phyloP scores from a whole-genome alignment of 495 filamentous ascomycete genomes.

The Staphylotrichum longicolle region DNA sequence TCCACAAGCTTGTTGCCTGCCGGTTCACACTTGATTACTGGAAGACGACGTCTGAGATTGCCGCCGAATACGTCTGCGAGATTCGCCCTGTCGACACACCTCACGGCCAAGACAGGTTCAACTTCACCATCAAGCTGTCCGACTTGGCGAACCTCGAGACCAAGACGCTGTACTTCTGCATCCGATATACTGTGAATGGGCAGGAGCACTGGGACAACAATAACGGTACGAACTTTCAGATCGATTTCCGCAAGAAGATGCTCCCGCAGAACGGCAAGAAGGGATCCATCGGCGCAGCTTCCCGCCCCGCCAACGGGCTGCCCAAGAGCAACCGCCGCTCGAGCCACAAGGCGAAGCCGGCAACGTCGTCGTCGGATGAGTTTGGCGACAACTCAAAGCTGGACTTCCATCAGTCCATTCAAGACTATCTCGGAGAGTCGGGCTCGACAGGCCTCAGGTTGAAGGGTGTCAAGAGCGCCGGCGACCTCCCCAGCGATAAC shows the following conservation, averaged over 20 bases:
- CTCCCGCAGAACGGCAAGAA: constrained; percentile 57
- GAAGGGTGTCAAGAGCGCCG: constrained; percentile 50
- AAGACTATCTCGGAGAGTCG: constrained; percentile 54
- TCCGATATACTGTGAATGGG: constrained; percentile 81
- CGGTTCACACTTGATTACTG: constrained; percentile 96
- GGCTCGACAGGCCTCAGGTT: constrained; percentile 45
- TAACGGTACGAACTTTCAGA: constrained; percentile 75
- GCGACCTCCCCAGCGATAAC: constrained; percentile 50
- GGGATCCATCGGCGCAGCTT: constrained; percentile 46
- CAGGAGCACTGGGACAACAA: constrained; percentile 98
- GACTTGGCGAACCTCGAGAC: constrained; percentile 86
- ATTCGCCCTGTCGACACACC: constrained; percentile 63
- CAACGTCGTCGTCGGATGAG: constrained; percentile 66
- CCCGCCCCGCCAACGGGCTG: constrained; percentile 58
- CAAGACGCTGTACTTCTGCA: constrained; percentile 88
- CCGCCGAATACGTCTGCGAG: constrained; percentile 81
- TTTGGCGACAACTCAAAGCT: constrained; percentile 60
- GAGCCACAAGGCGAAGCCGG: constrained; percentile 58
- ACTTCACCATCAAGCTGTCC: constrained; percentile 88
- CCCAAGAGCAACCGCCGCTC: constrained; percentile 71
- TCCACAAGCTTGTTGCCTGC: constrained; percentile 82
- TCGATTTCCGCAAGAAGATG: constrained; percentile 81
- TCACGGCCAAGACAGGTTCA: constrained; percentile 80
- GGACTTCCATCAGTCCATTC: constrained; percentile 55
- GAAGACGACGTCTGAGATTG: constrained; percentile 95